Percentiles rank a stretch among this genome's conserved stretches.
Evolutionary conservation across 78 protist genomes (phyloP).

Genomic region (Abeoforma whisleri): DNA sequence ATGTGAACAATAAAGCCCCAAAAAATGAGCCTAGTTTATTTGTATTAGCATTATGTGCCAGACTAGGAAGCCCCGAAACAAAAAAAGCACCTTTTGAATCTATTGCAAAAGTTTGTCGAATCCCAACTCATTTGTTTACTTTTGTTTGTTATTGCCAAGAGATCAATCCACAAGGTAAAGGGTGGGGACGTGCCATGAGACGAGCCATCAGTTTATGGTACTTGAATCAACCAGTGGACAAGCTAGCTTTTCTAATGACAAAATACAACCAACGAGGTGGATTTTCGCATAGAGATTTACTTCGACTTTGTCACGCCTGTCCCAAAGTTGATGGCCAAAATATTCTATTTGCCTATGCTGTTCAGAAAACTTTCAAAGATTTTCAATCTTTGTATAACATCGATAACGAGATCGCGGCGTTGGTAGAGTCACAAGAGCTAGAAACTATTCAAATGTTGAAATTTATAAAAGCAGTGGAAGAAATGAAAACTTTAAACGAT

Average conservation of each 20-base stretch:
- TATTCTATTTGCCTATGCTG: background rate
- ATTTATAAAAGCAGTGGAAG: background rate
- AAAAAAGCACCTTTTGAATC: background rate
- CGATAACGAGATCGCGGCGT: background rate
- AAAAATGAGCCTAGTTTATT: constrained; percentile 10
- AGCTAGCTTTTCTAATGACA: constrained; percentile 34
- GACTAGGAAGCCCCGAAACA: background rate
- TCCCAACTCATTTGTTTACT: constrained; percentile 34
- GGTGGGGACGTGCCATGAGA: constrained; percentile 42
- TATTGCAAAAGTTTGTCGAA: constrained; percentile 24
- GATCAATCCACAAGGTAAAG: constrained; percentile 13
- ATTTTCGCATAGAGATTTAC: constrained; percentile 34
- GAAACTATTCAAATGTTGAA: background rate
- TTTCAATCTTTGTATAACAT: too few species aligned
- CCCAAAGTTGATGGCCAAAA: background rate
- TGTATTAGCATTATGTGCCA: constrained; percentile 1
- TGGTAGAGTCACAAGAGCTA: background rate
- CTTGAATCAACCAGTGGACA: background rate
- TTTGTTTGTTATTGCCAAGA: background rate
- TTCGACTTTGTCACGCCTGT: constrained; percentile 31
- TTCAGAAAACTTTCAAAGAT: background rate
- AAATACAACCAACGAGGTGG: constrained; percentile 19
- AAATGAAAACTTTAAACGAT: too few species aligned
- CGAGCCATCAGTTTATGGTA: constrained; percentile 26
- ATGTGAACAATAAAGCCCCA: constrained; percentile 1